Evolutionary conservation across 2,329 filamentous ascomycete genomes (phyloP).

Genomic region (Rhynchosporium agropyri): DNA sequence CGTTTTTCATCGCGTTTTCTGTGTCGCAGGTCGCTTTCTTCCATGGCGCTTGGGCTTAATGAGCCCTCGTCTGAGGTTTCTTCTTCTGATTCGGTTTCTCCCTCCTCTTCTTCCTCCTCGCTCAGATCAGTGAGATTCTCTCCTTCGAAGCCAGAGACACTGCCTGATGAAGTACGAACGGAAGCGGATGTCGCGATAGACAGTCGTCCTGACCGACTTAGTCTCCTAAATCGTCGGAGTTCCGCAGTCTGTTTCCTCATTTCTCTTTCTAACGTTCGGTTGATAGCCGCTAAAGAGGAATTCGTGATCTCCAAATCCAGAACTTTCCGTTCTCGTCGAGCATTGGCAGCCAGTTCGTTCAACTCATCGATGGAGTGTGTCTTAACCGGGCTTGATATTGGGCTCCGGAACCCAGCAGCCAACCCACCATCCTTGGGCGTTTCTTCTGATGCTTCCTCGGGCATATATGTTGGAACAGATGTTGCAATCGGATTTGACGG

Average conservation of each 20-base stretch:
- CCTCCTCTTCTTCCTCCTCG: slow-evolving; percentile 51
- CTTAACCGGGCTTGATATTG: slow-evolving; percentile 52
- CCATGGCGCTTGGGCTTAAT: slow-evolving; percentile 47
- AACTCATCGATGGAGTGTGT: slow-evolving; percentile 60
- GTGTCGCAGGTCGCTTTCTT: slow-evolving; percentile 53
- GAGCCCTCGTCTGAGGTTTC: slow-evolving; percentile 38
- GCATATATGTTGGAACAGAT: slow-evolving; percentile 30
- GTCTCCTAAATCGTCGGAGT: slow-evolving; percentile 79
- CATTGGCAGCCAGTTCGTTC: slow-evolving; percentile 82
- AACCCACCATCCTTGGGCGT: slow-evolving; percentile 14
- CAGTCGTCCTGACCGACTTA: slow-evolving; percentile 79
- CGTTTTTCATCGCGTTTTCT: slow-evolving; percentile 79
- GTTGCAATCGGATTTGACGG: slow-evolving; percentile 31
- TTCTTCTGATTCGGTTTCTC: slow-evolving; percentile 54
- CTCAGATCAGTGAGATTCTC: slow-evolving; percentile 53
- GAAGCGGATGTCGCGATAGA: slow-evolving; percentile 58
- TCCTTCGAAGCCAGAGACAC: slow-evolving; percentile 49
- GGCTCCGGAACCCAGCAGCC: slow-evolving; percentile 16
- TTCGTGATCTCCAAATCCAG: slow-evolving; percentile 97
- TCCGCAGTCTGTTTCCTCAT: slow-evolving; percentile 90
- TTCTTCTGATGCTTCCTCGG: slow-evolving; percentile 30
- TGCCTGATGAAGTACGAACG: slow-evolving; percentile 49
- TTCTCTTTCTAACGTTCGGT: slow-evolving; percentile 87
- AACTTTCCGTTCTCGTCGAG: slow-evolving; percentile 89
- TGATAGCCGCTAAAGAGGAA: slow-evolving; percentile 91